Evolutionary conservation across 768 basidiomycete species (phyloP).

Genomic region (Saitozyma sp.): DNA sequence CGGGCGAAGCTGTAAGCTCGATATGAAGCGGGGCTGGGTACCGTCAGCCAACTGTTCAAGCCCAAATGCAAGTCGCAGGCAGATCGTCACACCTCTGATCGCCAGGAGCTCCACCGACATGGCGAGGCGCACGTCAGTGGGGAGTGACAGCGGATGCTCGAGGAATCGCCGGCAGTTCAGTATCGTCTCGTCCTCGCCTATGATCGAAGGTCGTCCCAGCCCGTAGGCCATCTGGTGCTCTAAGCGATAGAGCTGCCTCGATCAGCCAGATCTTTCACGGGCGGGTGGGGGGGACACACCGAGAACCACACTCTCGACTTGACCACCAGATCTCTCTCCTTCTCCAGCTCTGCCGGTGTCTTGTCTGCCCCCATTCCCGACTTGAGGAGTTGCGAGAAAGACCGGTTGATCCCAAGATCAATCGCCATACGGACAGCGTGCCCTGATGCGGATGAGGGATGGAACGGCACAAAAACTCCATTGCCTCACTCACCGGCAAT

Average conservation of each 20-base stretch:
- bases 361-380: constrained; percentile 71
- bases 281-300: constrained; percentile 22
- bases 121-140: constrained; percentile 91
- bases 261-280: constrained; percentile 6
- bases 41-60: background rate
- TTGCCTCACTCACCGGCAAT: constrained; percentile 67
- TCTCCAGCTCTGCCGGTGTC: constrained; percentile 58
- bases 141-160: constrained; percentile 81
- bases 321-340: constrained; percentile 76
- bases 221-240: constrained; percentile 97
- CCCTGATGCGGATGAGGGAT: no score
- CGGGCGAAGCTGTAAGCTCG: constrained; percentile 69
- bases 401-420: constrained; percentile 88
- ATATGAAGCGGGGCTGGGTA: constrained; percentile 72
- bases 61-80: background rate
- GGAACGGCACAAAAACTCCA: no score
- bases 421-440: constrained; percentile 96
- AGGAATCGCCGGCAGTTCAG: constrained; percentile 76
- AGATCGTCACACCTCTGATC: constrained; percentile 59
- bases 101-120: constrained; percentile 92
- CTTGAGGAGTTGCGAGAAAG: constrained; percentile 77
- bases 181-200: constrained; percentile 91
- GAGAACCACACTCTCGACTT: constrained; percentile 89
- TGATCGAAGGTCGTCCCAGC: constrained; percentile 85
- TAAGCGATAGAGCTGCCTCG: constrained; percentile 68